These are phyloP conservation scores for Misopates orontium DNA, from an alignment of 257 asterid genomes.

Conservation along the genomic window DNA sequence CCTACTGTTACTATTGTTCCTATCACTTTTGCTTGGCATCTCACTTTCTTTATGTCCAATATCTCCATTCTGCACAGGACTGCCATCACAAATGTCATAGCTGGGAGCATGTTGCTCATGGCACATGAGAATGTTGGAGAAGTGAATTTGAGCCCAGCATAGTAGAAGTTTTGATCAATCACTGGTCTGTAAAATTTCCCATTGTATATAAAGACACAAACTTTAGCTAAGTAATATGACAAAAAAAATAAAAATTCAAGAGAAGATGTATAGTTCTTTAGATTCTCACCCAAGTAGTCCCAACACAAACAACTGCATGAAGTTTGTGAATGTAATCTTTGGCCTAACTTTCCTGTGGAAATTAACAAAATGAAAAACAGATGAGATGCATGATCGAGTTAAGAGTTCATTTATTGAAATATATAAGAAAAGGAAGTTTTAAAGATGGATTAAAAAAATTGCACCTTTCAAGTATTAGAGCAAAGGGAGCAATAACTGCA, in stretches of 20 bases:
- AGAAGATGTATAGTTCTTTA: too few relatives aligned
- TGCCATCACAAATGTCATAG: conserved; percentile 88
- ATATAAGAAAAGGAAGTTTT: not conserved
- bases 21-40: conserved; percentile 75
- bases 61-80: conserved; percentile 34
- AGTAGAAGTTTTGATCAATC: conserved; percentile 85
- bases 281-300: conserved; percentile 97
- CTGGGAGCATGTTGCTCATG: conserved; percentile 92
- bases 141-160: conserved; percentile 77
- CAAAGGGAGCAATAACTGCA: conserved; percentile 86
- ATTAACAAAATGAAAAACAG: not conserved
- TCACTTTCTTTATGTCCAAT: conserved; percentile 49
- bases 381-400: not conserved
- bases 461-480: conserved; percentile 77
- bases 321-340: conserved; percentile 72
- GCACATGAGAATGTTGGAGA: conserved; percentile 91
- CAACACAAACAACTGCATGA: conserved; percentile 80
- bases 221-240: not conserved
- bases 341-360: conserved; percentile 79
- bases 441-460: not conserved
- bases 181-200: conserved; percentile 67
- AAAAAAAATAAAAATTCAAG: not conserved
- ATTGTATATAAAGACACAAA: not conserved
- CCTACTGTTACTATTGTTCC: conserved; percentile 72
- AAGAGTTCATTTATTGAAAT: too few relatives aligned